A percentile compares a stretch with the other conserved stretches of the same genome.
These are phyloP conservation scores for Hura crepitans DNA, from an alignment of 441 rosid species.

Conservation along the genomic window DNA sequence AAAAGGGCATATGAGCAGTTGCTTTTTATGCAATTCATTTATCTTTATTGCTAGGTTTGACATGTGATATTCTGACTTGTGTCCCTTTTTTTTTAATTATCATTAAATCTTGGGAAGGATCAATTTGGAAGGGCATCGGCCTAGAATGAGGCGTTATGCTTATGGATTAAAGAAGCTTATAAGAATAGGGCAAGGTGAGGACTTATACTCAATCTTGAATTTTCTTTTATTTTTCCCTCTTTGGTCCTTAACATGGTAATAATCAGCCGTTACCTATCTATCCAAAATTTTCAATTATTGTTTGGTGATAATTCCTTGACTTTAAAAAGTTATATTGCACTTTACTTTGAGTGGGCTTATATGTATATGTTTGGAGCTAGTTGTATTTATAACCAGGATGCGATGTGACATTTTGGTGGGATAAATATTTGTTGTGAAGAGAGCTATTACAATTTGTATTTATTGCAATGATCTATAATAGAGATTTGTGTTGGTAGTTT, in stretches of 20 bases:
- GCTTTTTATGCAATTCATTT: constrained; percentile 5
- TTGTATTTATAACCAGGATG: neutral
- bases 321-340: constrained; percentile 2
- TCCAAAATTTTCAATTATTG: neutral
- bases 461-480: no score
- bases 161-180: constrained; percentile 70
- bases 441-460: no score
- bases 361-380: neutral
- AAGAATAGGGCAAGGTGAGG: constrained; percentile 87
- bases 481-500: no score
- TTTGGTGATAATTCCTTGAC: neutral
- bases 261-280: neutral
- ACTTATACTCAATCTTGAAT: constrained; percentile 18
- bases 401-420: neutral
- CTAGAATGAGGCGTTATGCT: constrained; percentile 89
- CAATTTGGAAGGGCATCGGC: constrained; percentile 85
- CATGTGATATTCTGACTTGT: constrained; percentile 14
- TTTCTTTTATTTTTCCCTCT: constrained; percentile 2
- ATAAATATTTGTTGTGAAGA: neutral
- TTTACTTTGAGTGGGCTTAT: neutral
- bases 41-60: constrained; percentile 8
- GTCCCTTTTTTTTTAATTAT: constrained; percentile 3
- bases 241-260: neutral
- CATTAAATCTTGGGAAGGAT: constrained; percentile 50
- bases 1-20: neutral